Evolutionary conservation across 2,329 filamentous ascomycete genomes (phyloP).

Genomic region (Hirsutella minnesotensis): DNA sequence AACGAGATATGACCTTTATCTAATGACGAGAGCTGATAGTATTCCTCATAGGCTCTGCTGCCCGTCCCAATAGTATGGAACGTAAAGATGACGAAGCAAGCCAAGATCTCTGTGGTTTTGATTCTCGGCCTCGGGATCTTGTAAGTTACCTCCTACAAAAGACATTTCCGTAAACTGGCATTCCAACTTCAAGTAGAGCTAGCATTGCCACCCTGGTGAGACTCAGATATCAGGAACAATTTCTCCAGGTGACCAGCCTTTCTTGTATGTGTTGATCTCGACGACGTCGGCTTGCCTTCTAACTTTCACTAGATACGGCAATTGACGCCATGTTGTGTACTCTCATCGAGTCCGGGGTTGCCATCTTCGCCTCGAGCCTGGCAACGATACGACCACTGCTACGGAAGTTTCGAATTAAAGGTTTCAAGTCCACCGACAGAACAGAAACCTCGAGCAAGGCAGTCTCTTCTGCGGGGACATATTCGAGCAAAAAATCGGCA

Average conservation of each 20-base stretch:
- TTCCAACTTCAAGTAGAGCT: constrained; percentile 35
- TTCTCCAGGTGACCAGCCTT: constrained; percentile 32
- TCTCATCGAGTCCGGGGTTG: constrained; percentile 41
- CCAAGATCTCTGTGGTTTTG: constrained; percentile 37
- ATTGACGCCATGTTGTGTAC: constrained; percentile 45
- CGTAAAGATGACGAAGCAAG: constrained; percentile 39
- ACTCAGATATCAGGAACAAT: constrained; percentile 32
- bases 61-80: constrained; percentile 43
- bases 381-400: constrained; percentile 43
- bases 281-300: constrained; percentile 33
- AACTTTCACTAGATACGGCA: constrained; percentile 29
- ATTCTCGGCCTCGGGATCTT: constrained; percentile 40
- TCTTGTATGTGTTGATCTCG: constrained; percentile 32
- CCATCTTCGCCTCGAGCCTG: constrained; percentile 40
- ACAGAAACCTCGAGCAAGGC: constrained; percentile 19
- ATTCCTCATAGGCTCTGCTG: constrained; percentile 32
- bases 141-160: constrained; percentile 24
- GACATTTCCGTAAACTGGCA: background rate
- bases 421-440: constrained; percentile 29
- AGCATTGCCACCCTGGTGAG: constrained; percentile 42
- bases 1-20: no score
- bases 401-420: constrained; percentile 31
- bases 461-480: constrained; percentile 14
- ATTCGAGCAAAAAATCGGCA: constrained; percentile 12
- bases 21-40: background rate